Evolutionary conservation across 2,329 filamentous ascomycete species (phyloP), one percentile per base, ranked within the genome.

Genomic region (Lecanicillium sp.): DNA sequence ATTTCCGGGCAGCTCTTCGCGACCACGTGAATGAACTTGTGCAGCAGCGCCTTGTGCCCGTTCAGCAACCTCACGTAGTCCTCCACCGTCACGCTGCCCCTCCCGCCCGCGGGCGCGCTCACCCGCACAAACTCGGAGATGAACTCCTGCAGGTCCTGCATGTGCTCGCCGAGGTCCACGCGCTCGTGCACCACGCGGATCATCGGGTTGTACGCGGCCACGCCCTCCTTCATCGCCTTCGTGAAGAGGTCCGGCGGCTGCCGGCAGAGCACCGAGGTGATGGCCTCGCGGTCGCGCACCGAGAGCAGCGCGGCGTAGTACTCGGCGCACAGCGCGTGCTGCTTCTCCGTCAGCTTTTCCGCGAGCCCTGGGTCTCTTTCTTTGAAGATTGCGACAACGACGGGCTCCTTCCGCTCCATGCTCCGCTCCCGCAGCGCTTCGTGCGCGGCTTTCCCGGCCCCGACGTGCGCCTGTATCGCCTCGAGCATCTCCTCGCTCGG

Each of bases 181-280:
- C 78, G 77, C 46, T 86, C 77, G 60, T 91, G 87, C 6, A 90
- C 70, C 3, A 74, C 69, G 19, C 86, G 75, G 48, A 93, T 87
- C 51, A 90, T 80, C 0, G 85, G 85, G 44, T 90, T 86, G 55
- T 86, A 87, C 2, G 83, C 82, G 0, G 74, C 70, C 5, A 90
- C 77, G 0, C 74, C 64, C 49, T 88, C 83, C 24, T 78, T 75
- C 40, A 90, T 68, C 1, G 79, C 74, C 8, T 79, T 74, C 0
- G 87, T 90, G n/a, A 90, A 72, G 9, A 85, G 72, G 56, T 91
- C 87, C 0, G 87, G 87, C 20, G 74, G 78, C 38, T 79, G 73
- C 12, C 78, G 77, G 63, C 87, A 91, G 12, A 90, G 66, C 0
- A 81, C 76, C 11, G 74, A 72, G 11, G 79, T 78, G 41, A 91